Evolutionary conservation across 768 basidiomycete genomes (phyloP).

Genomic region (Phanerodontia chrysosporium): DNA sequence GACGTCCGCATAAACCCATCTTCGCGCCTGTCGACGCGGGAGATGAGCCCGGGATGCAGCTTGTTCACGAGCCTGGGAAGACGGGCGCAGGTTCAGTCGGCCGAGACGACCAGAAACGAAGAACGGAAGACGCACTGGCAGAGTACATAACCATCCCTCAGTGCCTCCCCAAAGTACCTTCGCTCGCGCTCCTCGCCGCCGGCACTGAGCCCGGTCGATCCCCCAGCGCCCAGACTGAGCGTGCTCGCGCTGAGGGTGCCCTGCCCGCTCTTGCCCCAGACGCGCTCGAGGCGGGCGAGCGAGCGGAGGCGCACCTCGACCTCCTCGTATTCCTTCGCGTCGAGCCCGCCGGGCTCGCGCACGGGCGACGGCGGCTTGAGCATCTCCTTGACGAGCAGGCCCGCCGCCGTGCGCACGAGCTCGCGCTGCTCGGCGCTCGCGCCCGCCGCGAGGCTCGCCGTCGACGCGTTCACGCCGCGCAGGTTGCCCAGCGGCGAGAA

Average conservation of each 20-base stretch:
- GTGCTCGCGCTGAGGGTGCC: constrained; percentile 39
- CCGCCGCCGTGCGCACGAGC: constrained; percentile 59
- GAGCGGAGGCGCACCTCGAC: constrained; percentile 63
- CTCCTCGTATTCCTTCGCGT: constrained; percentile 63
- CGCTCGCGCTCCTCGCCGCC: constrained; percentile 75
- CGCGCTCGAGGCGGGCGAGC: constrained; percentile 64
- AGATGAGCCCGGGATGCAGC: constrained; percentile 55
- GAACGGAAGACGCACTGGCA: constrained; percentile 73
- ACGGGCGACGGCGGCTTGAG: constrained; percentile 55
- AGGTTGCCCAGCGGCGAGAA: constrained; percentile 44
- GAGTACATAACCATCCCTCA: constrained; percentile 81
- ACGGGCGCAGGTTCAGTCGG: not conserved
- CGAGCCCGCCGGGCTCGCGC: constrained; percentile 44
- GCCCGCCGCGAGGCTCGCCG: constrained; percentile 40
- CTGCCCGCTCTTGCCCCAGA: constrained; percentile 66
- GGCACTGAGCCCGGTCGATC: constrained; percentile 36
- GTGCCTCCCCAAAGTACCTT: constrained; percentile 64
- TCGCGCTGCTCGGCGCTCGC: constrained; percentile 55
- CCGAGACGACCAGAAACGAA: not conserved
- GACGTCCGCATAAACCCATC: constrained; percentile 61
- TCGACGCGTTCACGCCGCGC: constrained; percentile 56
- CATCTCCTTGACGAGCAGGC: constrained; percentile 64
- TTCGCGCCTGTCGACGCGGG: constrained; percentile 62
- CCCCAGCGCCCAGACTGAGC: constrained; percentile 22
- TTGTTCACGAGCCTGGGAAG: constrained; percentile 75